phyloP scores from a whole-genome alignment of 2,329 filamentous ascomycete genomes.

The Coleophoma eucalyptorum region DNA sequence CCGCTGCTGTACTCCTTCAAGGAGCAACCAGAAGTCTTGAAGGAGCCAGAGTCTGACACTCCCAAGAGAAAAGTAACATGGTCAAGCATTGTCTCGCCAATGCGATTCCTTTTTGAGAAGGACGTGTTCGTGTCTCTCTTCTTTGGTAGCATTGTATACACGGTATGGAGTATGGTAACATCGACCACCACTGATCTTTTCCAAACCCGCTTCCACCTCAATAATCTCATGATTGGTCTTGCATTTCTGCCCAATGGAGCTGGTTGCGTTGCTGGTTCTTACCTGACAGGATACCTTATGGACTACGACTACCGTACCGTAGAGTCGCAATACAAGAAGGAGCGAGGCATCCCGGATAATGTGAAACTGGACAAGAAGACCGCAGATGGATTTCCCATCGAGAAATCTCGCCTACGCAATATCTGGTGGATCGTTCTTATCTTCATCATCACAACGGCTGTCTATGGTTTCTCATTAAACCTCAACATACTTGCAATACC shows the following conservation, averaged over 20 bases:
- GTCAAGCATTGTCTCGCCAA: constrained; percentile 31
- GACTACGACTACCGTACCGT: constrained; percentile 32
- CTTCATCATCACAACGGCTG: constrained; percentile 30
- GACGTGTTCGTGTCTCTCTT: constrained; percentile 40
- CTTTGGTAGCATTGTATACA: constrained; percentile 40
- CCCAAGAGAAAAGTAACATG: constrained; percentile 26
- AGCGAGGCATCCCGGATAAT: constrained; percentile 25
- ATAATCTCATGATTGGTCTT: constrained; percentile 33
- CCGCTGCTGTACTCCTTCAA: constrained; percentile 31
- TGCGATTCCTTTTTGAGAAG: constrained; percentile 38
- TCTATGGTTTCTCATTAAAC: constrained; percentile 29
- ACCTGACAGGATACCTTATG: constrained; percentile 34
- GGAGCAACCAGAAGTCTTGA: constrained; percentile 9
- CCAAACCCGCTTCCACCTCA: constrained; percentile 32
- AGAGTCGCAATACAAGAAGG: constrained; percentile 28
- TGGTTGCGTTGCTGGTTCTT: constrained; percentile 35
- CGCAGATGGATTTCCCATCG: constrained; percentile 36
- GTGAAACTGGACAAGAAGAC: constrained; percentile 19
- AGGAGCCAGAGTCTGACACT: constrained; percentile 2
- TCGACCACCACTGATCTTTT: constrained; percentile 38
- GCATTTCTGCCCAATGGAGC: constrained; percentile 37
- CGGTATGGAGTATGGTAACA: constrained; percentile 45
- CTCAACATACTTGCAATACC: constrained; percentile 20
- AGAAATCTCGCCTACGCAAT: constrained; percentile 29
- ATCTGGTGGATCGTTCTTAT: constrained; percentile 31